Percentiles rank a stretch among this genome's conserved stretches.
phyloP scores from a whole-genome alignment of 352 stramenopile species.

The Globisporangium mamillatum region DNA sequence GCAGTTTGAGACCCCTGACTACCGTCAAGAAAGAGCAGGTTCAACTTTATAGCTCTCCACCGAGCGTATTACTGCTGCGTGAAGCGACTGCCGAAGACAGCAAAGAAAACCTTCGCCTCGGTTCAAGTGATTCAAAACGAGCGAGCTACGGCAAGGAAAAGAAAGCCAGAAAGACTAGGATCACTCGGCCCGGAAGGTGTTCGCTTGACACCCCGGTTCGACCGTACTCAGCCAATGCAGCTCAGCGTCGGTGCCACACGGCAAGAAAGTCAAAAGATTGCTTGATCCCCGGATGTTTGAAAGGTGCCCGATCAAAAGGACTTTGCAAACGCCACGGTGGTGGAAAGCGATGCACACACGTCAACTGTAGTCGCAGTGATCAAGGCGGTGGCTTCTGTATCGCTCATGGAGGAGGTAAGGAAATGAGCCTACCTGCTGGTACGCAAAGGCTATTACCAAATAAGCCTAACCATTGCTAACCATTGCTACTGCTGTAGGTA shows the following conservation, averaged over 20 bases:
- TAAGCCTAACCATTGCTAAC: background rate
- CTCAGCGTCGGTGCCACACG: constrained; percentile 29
- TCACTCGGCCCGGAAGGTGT: constrained; percentile 25
- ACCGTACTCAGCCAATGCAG: background rate
- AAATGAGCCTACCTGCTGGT: background rate
- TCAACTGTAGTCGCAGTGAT: constrained; percentile 63
- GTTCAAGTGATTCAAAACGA: background rate
- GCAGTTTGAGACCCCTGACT: background rate
- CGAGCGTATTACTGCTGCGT: background rate
- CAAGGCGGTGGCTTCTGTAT: constrained; percentile 87
- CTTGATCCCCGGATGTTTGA: constrained; percentile 59
- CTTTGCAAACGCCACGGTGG: constrained; percentile 86
- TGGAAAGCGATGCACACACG: constrained; percentile 68
- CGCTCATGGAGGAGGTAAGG: constrained; percentile 63
- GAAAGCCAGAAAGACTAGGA: background rate
- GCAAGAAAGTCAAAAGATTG: constrained; percentile 71
- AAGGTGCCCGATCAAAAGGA: constrained; percentile 73
- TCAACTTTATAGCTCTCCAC: background rate
- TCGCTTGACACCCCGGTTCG: constrained; percentile 34
- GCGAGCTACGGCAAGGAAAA: background rate
- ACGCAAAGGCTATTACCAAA: background rate
- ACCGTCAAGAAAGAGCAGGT: background rate
- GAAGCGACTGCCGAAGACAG: background rate
- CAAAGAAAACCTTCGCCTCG: background rate
- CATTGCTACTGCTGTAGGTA: constrained; percentile 29